Percentiles rank a stretch among this genome's conserved stretches.
Evolutionary conservation across 306 rosid species (phyloP).

Genomic region (Medicago truncatula): MtrunA17r5.0-ANR NC_053042.1:36781001-36781500

Average conservation of each 20-base stretch:
- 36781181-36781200: background rate
- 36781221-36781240: slow-evolving; percentile 9
- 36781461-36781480: background rate
- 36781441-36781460: background rate
- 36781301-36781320: background rate
- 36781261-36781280: background rate
- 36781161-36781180: background rate
- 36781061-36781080: slow-evolving; percentile 34
- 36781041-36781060: slow-evolving; percentile 15
- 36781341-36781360: background rate
- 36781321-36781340: background rate
- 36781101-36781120: slow-evolving; percentile 37
- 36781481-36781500: background rate
- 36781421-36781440: background rate
- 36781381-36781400: too few relatives aligned
- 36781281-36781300: slow-evolving; percentile 17
- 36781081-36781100: slow-evolving; percentile 35
- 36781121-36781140: slow-evolving; percentile 26
- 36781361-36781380: too few relatives aligned
- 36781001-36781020: slow-evolving; percentile 30
- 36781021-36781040: slow-evolving; percentile 18
- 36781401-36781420: background rate
- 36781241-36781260: slow-evolving; percentile 13
- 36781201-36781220: slow-evolving; percentile 7
- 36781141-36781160: background rate